Evolutionary conservation across 257 asterid genomes (phyloP).

Genomic region (Phtheirospermum japonicum): DNA sequence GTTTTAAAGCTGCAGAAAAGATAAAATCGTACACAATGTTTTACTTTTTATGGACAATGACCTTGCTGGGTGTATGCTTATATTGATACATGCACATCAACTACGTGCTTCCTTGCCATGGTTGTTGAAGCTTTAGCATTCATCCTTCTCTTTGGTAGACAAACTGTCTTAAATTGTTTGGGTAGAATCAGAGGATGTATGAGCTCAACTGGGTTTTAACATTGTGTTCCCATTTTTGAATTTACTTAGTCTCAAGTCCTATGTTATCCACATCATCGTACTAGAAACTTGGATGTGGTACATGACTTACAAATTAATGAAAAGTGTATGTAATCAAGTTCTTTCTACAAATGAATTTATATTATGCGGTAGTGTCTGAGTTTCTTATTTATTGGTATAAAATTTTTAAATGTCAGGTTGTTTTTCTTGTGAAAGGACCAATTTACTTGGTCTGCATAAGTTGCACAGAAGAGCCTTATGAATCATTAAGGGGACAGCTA

Average conservation of each 20-base stretch:
- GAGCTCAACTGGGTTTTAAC: not conserved
- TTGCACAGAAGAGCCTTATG: constrained; percentile 93
- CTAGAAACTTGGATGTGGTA: constrained; percentile 13
- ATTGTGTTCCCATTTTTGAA: not conserved
- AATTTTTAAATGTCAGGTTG: constrained; percentile 53
- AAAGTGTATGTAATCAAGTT: not conserved
- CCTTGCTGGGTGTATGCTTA: not conserved
- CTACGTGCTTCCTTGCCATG: not conserved
- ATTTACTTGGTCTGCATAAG: constrained; percentile 97
- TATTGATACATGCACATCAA: not conserved
- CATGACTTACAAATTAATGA: constrained; percentile 1
- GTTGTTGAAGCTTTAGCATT: constrained; percentile 4
- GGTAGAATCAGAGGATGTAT: not conserved
- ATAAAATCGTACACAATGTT: too few relatives aligned
- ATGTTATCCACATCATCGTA: not conserved
- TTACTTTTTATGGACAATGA: not conserved
- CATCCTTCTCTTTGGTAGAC: not conserved
- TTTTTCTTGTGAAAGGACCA: constrained; percentile 97
- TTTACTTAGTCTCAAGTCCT: constrained; percentile 4
- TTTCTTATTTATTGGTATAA: constrained; percentile 1
- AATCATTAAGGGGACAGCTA: constrained; percentile 82
- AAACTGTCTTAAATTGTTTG: constrained; percentile 5
- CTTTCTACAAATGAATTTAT: not conserved
- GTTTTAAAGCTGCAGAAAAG: too few relatives aligned
- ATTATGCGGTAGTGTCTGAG: constrained; percentile 13